A percentile compares a stretch with the other conserved stretches of the same genome.
Conservation (phyloP, 2,329 filamentous ascomycete genomes). For the Xylaria sp. region DNA sequence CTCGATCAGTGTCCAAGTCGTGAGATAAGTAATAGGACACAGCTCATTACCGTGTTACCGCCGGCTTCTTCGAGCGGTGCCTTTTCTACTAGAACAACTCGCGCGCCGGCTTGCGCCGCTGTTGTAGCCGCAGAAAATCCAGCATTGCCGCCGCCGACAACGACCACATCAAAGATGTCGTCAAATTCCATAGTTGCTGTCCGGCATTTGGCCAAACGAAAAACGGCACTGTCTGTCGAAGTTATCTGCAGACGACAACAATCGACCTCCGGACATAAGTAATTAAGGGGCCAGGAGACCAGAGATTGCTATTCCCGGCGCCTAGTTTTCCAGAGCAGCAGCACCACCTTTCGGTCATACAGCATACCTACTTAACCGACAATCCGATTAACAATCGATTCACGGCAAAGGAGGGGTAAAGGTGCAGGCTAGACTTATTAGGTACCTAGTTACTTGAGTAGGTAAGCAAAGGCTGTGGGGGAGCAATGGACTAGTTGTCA, state of each 20-base stretch:
- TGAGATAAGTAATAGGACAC: too few species aligned
- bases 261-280: constrained; percentile 13
- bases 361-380: not conserved
- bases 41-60: constrained; percentile 60
- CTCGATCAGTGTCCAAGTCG: not conserved
- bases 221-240: not conserved
- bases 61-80: constrained; percentile 68
- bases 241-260: not conserved
- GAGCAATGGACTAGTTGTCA: too few species aligned
- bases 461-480: too few species aligned
- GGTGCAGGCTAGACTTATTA: not conserved
- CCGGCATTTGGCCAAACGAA: not conserved
- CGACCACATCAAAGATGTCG: constrained; percentile 55
- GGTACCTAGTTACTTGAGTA: not conserved
- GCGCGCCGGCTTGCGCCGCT: constrained; percentile 60
- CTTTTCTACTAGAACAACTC: constrained; percentile 69
- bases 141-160: constrained; percentile 73
- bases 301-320: not conserved
- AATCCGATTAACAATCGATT: constrained; percentile 2
- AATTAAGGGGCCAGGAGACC: not conserved
- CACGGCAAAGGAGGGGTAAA: not conserved
- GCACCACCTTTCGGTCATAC: not conserved
- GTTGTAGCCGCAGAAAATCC: constrained; percentile 70
- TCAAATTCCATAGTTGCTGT: constrained; percentile 14
- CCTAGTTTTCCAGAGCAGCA: not conserved